Evolutionary conservation across 2,329 filamentous ascomycete species (phyloP), one percentile per base, ranked within the genome.

Genomic region (Penicillium sp.): DNA sequence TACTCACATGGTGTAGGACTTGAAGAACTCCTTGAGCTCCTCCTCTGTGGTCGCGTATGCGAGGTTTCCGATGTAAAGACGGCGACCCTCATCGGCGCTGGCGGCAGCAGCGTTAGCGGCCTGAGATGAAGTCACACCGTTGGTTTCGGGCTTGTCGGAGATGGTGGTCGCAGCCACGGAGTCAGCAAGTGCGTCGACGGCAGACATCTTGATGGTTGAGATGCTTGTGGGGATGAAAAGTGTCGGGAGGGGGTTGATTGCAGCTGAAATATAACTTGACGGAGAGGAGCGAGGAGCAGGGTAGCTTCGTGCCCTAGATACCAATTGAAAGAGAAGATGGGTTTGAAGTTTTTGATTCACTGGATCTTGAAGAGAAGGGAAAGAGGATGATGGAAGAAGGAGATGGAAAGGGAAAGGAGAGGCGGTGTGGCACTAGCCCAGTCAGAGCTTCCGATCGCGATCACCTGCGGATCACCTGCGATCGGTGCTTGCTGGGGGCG

Each of bases 1-100:
- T 40, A 90, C 93, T 85, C 86, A 99, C 94, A 99, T 91, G 83
- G 94, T 89, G 85, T 96, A 97, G 80, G 88, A 90, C 85, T 94
- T 93, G 89, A 99, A 99, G 86, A 99, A 99, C 72, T 94, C 90
- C 85, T 95, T 96, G 86, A 99, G 91, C 88, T 97, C 92, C 88
- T 90, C 94, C 90, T 97, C 94, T 79, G 92, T 96, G 88, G 94
- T 97, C 88, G 93, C 92, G 80, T 99, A 99, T 74, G 94, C 94
- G 87, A 99, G 90, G 85, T 99, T 99, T 84, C 94, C 94, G 83
- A 99, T 97, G 83, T 99, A 99, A 73, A 99, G 89, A 83, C 94
- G 91, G 83, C 94, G 91, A 79, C 94, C 93, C 85, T 99, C 94
- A 79, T 93, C 92, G 79, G 94, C 94, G 82, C 92, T 96, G 81